These are phyloP conservation scores for Hemisphaericaspora nanyangensis DNA, from an alignment of 805 yeast species.

Conservation along the genomic window DNA sequence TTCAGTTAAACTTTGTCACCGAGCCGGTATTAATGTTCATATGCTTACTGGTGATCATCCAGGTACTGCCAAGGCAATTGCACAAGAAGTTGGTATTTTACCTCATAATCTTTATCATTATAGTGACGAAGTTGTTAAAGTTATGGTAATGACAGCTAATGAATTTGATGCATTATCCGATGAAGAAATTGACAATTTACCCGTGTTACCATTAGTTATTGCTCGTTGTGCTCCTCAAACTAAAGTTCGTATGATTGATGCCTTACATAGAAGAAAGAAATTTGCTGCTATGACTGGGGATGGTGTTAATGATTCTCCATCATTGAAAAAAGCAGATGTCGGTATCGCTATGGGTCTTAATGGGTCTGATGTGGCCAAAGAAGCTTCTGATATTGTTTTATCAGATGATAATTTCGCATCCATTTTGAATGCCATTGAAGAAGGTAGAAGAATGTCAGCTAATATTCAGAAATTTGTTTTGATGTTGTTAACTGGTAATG, in stretches of 20 bases:
- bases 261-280: conserved; percentile 43
- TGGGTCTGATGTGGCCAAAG: conserved; percentile 97
- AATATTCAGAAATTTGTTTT: conserved; percentile 33
- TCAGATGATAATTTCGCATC: conserved; percentile 95
- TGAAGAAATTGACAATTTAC: conserved; percentile 54
- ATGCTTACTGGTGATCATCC: conserved; percentile 36
- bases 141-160: conserved; percentile 73
- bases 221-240: conserved; percentile 84
- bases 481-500: conserved; percentile 31
- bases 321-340: conserved; percentile 87
- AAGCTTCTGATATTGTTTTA: conserved; percentile 93
- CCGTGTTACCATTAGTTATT: conserved; percentile 70
- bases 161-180: conserved; percentile 65
- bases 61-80: conserved; percentile 34
- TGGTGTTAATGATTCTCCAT: conserved; percentile 98
- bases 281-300: conserved; percentile 91
- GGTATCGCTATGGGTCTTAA: conserved; percentile 89
- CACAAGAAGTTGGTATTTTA: conserved; percentile 33
- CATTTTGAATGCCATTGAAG: conserved; percentile 69
- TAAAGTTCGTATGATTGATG: conserved; percentile 77
- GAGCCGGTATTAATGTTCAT: conserved; percentile 33
- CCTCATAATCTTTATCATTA: conserved; percentile 50
- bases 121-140: conserved; percentile 50
- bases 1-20: conserved; percentile 27
- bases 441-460: conserved; percentile 30